Evolutionary conservation across 768 basidiomycete species (phyloP), one percentile per base, ranked within the genome.

Genomic region (Clathrus columnatus): DNA sequence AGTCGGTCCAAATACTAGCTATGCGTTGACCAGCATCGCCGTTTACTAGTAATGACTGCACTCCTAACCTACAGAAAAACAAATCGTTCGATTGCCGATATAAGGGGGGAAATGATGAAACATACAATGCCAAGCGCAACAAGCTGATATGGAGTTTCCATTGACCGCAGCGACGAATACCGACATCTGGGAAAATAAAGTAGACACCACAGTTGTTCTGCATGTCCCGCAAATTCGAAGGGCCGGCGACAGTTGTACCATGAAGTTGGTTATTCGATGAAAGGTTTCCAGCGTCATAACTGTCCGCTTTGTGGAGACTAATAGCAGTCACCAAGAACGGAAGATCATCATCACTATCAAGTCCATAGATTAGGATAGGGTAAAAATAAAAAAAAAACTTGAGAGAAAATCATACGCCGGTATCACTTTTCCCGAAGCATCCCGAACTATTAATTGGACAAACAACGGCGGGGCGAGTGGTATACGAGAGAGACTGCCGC

Each of bases 131-230:
- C 63, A 89, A 79, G 64, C 80, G 78, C 68, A 89, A 74, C 50
- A 94, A 75, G 49, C 79, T 83, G 53, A 91, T 76, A 50, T 82
- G 80, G 53, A 94, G 75, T 63, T 82, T 80, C 70, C 84, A 96
- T 17, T 75, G 78, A 7, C 92, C 92, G 23, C 80, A 75, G 73
- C 79, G 79, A 17, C 89, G 80, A 55, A 95, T 81, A 66, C 89
- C 91, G 62, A 90, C 89, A 68, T 96, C 92, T 6, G 92, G 85
- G 64, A 94, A 96, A 52, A 92, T 70, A 63, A 96, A 93, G 68
- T 87, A 93, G 45, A 89, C 73, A n/a, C 91, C 87, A 62, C 76
- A 74, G 49, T 84, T 82, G 55, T 89, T 89, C 66, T 87, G 82
- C 36, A 87, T 75, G 67, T 95, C 88, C 59, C 85, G 81, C 63